A percentile compares a stretch with the other conserved stretches of the same genome.
Conservation (phyloP, 2,329 filamentous ascomycete genomes). For the Fusarium nisikadoi region DNA sequence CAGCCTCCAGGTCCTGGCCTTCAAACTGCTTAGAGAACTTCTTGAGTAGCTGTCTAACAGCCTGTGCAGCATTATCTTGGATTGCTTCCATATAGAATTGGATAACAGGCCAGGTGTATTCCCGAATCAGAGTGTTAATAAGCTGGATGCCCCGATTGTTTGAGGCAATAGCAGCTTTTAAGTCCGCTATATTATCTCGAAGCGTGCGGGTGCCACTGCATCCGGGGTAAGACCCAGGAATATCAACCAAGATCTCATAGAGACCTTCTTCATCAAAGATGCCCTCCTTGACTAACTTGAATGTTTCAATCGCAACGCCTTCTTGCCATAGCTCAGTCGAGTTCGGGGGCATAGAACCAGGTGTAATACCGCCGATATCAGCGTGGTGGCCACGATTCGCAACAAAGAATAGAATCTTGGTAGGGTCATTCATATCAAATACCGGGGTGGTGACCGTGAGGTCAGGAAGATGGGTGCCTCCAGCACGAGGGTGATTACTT, state of each 20-base stretch:
- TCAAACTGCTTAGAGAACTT: constrained; percentile 74
- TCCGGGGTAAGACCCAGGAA: constrained; percentile 33
- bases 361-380: constrained; percentile 68
- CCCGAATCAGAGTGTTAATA: constrained; percentile 77
- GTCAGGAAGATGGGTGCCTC: no score
- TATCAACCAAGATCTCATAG: constrained; percentile 67
- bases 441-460: no score
- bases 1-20: constrained; percentile 74
- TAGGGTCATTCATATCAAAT: no score
- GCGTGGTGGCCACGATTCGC: constrained; percentile 35
- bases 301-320: constrained; percentile 63
- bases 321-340: constrained; percentile 69
- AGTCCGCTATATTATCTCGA: constrained; percentile 84
- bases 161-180: constrained; percentile 86
- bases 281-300: constrained; percentile 44
- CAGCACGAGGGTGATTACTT: no score
- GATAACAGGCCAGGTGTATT: constrained; percentile 82
- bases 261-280: constrained; percentile 56
- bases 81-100: constrained; percentile 87
- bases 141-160: constrained; percentile 86
- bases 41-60: constrained; percentile 79
- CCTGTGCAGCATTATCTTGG: constrained; percentile 80
- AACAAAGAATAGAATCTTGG: no score
- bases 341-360: constrained; percentile 79
- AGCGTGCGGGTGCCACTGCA: constrained; percentile 73